Evolutionary conservation across 192 early-diverging fungal genomes (phyloP).

Genomic region (Coemansia sp.): DNA sequence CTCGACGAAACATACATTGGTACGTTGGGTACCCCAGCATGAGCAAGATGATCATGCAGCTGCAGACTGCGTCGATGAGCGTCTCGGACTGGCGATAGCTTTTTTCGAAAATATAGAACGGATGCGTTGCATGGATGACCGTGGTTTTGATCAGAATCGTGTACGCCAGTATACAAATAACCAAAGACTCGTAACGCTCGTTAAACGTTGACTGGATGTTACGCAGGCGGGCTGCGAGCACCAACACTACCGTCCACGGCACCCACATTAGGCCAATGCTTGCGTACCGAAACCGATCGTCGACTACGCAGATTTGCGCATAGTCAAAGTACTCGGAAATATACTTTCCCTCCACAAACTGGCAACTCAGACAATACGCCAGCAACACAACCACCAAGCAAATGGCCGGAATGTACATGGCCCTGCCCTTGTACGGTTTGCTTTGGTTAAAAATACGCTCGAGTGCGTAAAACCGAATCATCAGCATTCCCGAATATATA

Average conservation of each 20-base stretch:
- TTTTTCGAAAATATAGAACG: constrained; percentile 20
- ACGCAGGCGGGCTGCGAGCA: constrained; percentile 11
- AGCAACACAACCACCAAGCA: constrained; percentile 5
- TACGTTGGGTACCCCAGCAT: constrained; percentile 27
- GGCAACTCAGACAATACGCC: constrained; percentile 22
- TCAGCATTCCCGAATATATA: constrained; percentile 15
- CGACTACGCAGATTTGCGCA: constrained; percentile 19
- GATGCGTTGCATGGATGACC: constrained; percentile 21
- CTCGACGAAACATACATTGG: constrained; percentile 18
- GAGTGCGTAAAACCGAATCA: constrained; percentile 22
- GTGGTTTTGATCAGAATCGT: constrained; percentile 27
- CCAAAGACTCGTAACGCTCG: constrained; percentile 3
- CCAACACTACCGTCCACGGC: constrained; percentile 9
- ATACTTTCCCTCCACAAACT: constrained; percentile 14
- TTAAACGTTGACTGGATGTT: constrained; percentile 20
- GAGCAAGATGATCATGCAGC: constrained; percentile 17
- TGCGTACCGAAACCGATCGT: constrained; percentile 20
- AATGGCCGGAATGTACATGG: constrained; percentile 13
- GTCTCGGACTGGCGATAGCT: constrained; percentile 18
- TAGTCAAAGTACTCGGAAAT: constrained; percentile 13
- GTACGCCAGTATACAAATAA: constrained; percentile 15
- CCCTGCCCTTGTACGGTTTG: constrained; percentile 27
- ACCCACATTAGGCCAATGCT: constrained; percentile 34
- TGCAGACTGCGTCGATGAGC: constrained; percentile 10
- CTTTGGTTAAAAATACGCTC: constrained; percentile 32